Conservation (phyloP, 2,329 filamentous ascomycete genomes). For the Diaporthe australafricana region DNA sequence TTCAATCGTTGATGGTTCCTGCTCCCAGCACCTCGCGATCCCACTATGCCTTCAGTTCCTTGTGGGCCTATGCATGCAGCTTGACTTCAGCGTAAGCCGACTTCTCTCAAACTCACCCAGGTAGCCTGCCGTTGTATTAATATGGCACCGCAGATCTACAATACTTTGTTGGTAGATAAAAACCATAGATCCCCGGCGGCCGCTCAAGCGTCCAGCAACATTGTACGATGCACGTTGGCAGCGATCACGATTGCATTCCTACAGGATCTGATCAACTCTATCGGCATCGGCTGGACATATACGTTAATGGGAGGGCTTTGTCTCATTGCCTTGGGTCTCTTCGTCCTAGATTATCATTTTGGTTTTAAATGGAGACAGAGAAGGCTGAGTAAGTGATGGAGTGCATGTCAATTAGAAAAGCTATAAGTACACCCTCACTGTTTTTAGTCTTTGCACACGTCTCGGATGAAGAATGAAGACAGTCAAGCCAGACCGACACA, state of each 20-base stretch:
- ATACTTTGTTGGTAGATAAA: not conserved
- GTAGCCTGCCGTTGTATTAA: too few species aligned
- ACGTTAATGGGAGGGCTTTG: not conserved
- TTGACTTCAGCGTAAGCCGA: not conserved
- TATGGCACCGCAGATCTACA: not conserved
- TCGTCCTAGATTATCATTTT: not conserved
- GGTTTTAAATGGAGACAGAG: not conserved
- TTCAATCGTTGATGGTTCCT: not conserved
- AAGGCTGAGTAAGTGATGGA: not conserved
- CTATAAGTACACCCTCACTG: not conserved
- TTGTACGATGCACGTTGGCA: not conserved
- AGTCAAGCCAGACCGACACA: not conserved
- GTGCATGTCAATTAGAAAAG: not conserved
- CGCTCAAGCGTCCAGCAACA: not conserved
- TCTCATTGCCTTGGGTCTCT: not conserved
- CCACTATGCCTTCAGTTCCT: not conserved
- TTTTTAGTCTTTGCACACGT: too few species aligned
- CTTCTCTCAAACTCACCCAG: not conserved
- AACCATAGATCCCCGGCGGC: not conserved
- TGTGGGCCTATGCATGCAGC: not conserved
- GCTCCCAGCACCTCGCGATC: not conserved
- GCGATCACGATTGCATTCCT: not conserved
- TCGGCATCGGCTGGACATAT: not conserved
- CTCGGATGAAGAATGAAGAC: not conserved
- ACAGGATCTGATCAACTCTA: not conserved